Conservation (phyloP, 306 rosid species). For the Alnus glutinosa region DNA sequence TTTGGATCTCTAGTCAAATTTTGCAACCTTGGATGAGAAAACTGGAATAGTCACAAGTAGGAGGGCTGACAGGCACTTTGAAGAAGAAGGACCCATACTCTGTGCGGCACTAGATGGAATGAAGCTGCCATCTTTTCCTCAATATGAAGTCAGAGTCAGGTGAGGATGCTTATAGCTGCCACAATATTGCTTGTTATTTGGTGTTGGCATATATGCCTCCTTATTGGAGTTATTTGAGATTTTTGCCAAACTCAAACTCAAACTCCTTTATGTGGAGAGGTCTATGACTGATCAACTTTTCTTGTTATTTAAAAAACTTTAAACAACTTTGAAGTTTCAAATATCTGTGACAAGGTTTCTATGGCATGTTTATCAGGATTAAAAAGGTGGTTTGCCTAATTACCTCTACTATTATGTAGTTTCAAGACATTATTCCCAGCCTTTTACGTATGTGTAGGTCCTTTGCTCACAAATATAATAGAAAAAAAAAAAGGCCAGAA, state of each 20-base stretch:
- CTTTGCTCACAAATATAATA: not conserved
- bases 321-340: not conserved
- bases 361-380: not conserved
- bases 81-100: slow-evolving; percentile 91
- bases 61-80: slow-evolving; percentile 97
- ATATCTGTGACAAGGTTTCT: not conserved
- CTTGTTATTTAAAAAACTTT: slow-evolving; percentile 12
- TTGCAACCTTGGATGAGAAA: slow-evolving; percentile 89
- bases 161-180: slow-evolving; percentile 42
- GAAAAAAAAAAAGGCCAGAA: not conserved
- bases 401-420: not conserved
- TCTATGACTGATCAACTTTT: slow-evolving; percentile 4
- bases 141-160: slow-evolving; percentile 98
- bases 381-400: not conserved
- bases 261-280: slow-evolving; percentile 8
- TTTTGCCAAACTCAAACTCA: not conserved
- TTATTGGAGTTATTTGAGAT: slow-evolving; percentile 6
- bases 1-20: slow-evolving; percentile 67
- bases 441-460: not conserved
- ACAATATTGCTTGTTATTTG: slow-evolving; percentile 19
- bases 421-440: not conserved
- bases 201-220: slow-evolving; percentile 26
- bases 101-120: slow-evolving; percentile 88
- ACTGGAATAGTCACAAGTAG: slow-evolving; percentile 76
- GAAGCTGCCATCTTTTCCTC: slow-evolving; percentile 88